These are phyloP conservation scores for Chionographis japonica DNA, from an alignment of 106 monocot species.

Conservation along the genomic window DNA sequence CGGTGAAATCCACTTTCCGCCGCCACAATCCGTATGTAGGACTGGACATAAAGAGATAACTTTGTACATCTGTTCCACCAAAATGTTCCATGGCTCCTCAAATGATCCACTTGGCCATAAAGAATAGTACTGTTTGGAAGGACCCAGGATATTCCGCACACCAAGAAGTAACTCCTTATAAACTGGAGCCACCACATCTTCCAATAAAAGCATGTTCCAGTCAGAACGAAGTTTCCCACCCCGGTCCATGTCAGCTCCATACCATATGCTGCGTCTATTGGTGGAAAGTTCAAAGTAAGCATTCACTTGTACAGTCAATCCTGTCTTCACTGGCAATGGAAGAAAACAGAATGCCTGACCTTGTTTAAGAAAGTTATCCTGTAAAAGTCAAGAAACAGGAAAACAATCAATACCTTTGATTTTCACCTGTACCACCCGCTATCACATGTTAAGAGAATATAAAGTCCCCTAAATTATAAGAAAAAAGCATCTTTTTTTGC, in stretches of 20 bases:
- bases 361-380: constrained; percentile 72
- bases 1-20: constrained; percentile 79
- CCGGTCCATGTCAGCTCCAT: constrained; percentile 93
- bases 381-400: constrained; percentile 18
- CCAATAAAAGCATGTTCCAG: constrained; percentile 88
- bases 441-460: too few relatives aligned
- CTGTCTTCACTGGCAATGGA: constrained; percentile 91
- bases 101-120: constrained; percentile 81
- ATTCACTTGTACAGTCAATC: constrained; percentile 86
- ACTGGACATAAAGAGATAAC: constrained; percentile 49
- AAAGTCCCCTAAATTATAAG: too few relatives aligned
- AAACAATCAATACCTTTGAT: background rate
- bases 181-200: constrained; percentile 75
- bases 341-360: constrained; percentile 94
- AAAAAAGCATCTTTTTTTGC: too few relatives aligned
- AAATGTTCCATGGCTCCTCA: constrained; percentile 78
- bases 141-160: constrained; percentile 45
- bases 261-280: constrained; percentile 95
- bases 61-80: constrained; percentile 63
- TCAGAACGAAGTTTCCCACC: constrained; percentile 95
- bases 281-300: constrained; percentile 97
- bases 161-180: constrained; percentile 66
- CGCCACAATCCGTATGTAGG: constrained; percentile 49
- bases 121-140: constrained; percentile 66
- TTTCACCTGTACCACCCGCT: too few relatives aligned